Base-by-base conservation (phyloP, 2,329 filamentous ascomycete species). In the Bipolaris bicolor region DNA sequence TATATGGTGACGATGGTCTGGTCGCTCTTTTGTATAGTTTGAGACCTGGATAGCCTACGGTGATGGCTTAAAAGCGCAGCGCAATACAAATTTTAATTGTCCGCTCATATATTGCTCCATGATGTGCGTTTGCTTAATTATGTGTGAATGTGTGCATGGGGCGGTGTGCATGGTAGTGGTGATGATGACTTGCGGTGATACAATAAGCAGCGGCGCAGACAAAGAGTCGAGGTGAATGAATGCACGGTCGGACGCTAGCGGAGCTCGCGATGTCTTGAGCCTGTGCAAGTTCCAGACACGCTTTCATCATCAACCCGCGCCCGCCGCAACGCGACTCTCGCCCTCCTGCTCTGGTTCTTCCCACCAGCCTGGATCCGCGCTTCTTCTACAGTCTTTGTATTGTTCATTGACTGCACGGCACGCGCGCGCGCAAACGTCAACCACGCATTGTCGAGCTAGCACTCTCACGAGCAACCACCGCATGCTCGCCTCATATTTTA, bases 21-120 rank as follows among this genome's bases (percentile, higher is more conserved):
- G 66, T 68, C 71, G 61, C 69, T 74, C 71, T 18, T 72, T 72
- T 20, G 55, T 7, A 10, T 22, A 43, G 49, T 57, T 68, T 71
- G 65, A 71, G 71, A 66, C 63, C 62, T 61, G 29, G n/a, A 37
- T 52, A 44, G 36, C 56, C 55, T n/a, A 43, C 59, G 51, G 22
- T 7, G 22, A 49, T 45, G 36, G 13, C 26, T 49, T 16, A 5
- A 40, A 20, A 52, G 36, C 37, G 55, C 52, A 55, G 18, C 33
- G 49, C 41, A 60, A 61, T 57, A 7, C 13, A 60, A 20, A 5
- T 39, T 3, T 41, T 40, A 20, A 50, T 46, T 33, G 48, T 41
- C 52, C 39, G 57, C 33, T 16, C 33, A 49, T 33, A 31, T 3
- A 13, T 20, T 22, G 49, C 10, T 5, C 18, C 10, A 44, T 26